Conservation (phyloP, 441 rosid species). For the Corymbia calophylla region DNA sequence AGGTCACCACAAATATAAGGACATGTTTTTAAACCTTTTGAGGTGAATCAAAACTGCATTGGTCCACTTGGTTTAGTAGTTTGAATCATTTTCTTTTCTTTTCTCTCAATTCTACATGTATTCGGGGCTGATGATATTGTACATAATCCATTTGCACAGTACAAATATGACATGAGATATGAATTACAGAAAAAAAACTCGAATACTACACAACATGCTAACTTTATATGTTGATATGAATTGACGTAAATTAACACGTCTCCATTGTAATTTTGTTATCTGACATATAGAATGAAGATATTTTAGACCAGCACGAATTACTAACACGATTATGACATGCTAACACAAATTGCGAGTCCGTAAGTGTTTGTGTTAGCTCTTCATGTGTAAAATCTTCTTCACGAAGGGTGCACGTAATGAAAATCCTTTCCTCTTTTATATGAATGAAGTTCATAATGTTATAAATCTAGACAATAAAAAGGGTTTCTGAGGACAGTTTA, state of each 20-base stretch:
- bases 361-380: neutral
- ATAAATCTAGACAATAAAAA: neutral
- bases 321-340: neutral
- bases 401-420: neutral
- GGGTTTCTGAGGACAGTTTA: neutral
- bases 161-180: too few species aligned
- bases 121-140: too few species aligned
- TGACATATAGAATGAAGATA: neutral
- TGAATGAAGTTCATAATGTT: neutral
- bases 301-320: neutral
- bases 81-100: too few species aligned
- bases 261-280: neutral
- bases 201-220: too few species aligned
- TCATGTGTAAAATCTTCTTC: neutral
- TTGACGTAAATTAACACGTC: neutral
- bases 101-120: too few species aligned
- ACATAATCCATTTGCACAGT: too few species aligned
- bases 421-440: neutral
- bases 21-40: too few species aligned
- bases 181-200: too few species aligned
- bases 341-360: neutral
- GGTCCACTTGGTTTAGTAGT: too few species aligned
- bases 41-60: too few species aligned
- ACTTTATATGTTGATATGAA: neutral
- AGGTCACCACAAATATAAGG: too few species aligned